phyloP scores from a whole-genome alignment of 306 rosid species.

The barrel medic (Medicago truncatula) region DNA sequence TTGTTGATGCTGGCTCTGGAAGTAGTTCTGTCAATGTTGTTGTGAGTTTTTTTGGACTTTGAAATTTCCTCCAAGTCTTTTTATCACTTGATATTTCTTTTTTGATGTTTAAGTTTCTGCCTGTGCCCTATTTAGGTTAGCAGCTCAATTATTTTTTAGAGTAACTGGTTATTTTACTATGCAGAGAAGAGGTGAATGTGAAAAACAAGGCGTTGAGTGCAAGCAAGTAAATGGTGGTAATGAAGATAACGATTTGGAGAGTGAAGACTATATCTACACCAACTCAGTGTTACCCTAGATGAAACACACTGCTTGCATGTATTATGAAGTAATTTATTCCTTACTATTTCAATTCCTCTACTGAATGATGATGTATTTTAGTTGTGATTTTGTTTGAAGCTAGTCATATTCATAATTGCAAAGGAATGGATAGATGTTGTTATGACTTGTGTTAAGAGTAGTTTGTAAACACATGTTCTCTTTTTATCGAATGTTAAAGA shows the following conservation, averaged over 20 bases:
- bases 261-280: slow-evolving; percentile 74
- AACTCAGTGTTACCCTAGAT: slow-evolving; percentile 56
- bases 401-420: slow-evolving; percentile 17
- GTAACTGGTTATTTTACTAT: slow-evolving; percentile 23
- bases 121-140: background rate
- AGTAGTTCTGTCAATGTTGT: slow-evolving; percentile 35
- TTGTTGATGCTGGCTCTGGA: slow-evolving; percentile 30
- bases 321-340: slow-evolving; percentile 8
- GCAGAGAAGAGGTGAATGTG: slow-evolving; percentile 58
- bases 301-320: slow-evolving; percentile 15
- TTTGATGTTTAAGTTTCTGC: background rate
- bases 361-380: slow-evolving; percentile 15
- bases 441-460: too few relatives aligned
- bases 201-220: slow-evolving; percentile 48
- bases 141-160: background rate
- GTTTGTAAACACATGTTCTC: too few relatives aligned
- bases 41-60: slow-evolving; percentile 47
- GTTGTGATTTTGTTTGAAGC: slow-evolving; percentile 14
- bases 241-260: slow-evolving; percentile 54
- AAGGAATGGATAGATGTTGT: slow-evolving; percentile 5
- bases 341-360: slow-evolving; percentile 1
- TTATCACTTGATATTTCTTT: background rate
- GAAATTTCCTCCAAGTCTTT: background rate
- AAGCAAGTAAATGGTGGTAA: slow-evolving; percentile 49
- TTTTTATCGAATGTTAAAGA: too few relatives aligned